Evolutionary conservation across 768 basidiomycete genomes (phyloP), one percentile per base, ranked within the genome.

Genomic region (Agrocybe praecox): DNA sequence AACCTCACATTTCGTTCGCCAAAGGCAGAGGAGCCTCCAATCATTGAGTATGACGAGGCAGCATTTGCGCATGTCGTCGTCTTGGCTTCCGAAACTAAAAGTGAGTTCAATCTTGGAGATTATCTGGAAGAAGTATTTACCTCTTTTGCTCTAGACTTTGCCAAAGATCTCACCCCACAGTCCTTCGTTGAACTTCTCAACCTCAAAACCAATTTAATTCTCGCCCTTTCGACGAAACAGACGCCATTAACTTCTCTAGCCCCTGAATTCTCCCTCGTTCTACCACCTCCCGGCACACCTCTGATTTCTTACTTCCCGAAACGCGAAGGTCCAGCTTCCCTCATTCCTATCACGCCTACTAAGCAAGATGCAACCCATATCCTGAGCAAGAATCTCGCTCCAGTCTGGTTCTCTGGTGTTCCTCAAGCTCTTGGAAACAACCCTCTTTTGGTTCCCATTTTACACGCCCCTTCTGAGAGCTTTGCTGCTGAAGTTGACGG

Each of bases 261-360:
- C 0, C 72, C 92, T 48, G 97, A 99, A 76, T 98, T 98, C 78
- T 91, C 90, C 34, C 80, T 98, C 54, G 84, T 94, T 51, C 88
- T 93, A 22, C 90, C 92, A 17, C 92, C 94, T 6, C 90, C 94
- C 1, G 88, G 88, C 1, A 89, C 88, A 0, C 88, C 89, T 2
- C 82, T 97, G 48, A 68, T 96, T 59, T 96, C 95, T 3, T 92
- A 96, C 71, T 92, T 94, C 77, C 87, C 87, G 22, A 80, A 85
- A 66, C 85, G 90, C 40, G 72, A 82, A n/a, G 81, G 82, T n/a
- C 78, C 84, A 0, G 72, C 83, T 0, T 83, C 80, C 0, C 75
- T 91, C 22, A 80, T 94, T 29, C 90, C 90, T 17, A 83, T 94
- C 15, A 55, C 80, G 6, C 77, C 83, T 1, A 70, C 85, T 2